Evolutionary conservation across 2,329 filamentous ascomycete genomes (phyloP).

Genomic region (Didymella sp.): DNA sequence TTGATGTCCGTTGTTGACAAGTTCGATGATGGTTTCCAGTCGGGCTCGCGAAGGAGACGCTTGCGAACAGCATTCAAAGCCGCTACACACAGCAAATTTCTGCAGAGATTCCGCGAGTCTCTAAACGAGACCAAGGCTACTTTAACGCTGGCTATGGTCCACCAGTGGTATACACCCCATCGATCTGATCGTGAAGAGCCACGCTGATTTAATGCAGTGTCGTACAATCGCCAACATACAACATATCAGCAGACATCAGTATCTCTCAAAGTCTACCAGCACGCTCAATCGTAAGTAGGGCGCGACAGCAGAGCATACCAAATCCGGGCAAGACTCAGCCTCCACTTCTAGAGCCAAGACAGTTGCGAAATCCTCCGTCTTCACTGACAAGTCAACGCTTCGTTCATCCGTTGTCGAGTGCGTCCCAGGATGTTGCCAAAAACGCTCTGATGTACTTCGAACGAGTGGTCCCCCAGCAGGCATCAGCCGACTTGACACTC

Average conservation of each 20-base stretch:
- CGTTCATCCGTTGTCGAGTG: neutral
- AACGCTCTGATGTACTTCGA: neutral
- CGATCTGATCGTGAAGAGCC: neutral
- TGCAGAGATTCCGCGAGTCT: constrained; percentile 21
- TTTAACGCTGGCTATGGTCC: constrained; percentile 23
- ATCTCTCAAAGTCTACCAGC: neutral
- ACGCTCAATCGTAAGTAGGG: neutral
- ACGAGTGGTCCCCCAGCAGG: neutral
- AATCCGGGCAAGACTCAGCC: neutral
- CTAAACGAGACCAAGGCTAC: constrained; percentile 21
- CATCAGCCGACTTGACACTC: neutral
- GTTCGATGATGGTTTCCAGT: constrained; percentile 14
- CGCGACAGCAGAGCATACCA: neutral
- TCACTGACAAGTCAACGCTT: neutral
- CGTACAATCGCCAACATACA: neutral
- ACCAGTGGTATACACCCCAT: constrained; percentile 14
- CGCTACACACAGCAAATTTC: constrained; percentile 14
- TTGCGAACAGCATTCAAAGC: constrained; percentile 20
- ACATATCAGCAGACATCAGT: neutral
- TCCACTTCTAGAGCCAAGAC: neutral
- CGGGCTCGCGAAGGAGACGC: constrained; percentile 13
- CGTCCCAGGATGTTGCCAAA: neutral
- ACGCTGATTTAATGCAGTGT: neutral
- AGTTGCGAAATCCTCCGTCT: neutral
- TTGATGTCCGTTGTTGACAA: constrained; percentile 10